Evolutionary conservation across 1,284 basidiomycete species (phyloP).

Genomic region (Heterobasidion irregulare): DNA sequence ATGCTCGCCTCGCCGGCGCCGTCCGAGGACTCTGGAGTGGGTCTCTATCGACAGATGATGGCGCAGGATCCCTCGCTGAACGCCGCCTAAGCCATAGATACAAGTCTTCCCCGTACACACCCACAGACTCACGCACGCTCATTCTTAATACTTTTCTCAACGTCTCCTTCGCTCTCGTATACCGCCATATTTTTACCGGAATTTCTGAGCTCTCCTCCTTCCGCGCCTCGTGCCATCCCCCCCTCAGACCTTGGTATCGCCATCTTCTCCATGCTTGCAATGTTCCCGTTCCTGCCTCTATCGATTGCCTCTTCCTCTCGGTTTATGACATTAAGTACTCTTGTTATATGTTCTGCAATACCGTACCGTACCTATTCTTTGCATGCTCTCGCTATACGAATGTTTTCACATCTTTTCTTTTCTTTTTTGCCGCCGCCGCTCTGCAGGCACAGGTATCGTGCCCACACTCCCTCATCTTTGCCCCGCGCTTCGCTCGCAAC

Average conservation of each 20-base stretch:
- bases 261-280: background rate
- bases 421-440: background rate
- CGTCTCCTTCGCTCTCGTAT: constrained; percentile 17
- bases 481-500: constrained; percentile 4
- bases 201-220: constrained; percentile 10
- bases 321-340: constrained; percentile 9
- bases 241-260: too few relatives aligned
- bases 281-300: constrained; percentile 7
- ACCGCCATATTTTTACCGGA: constrained; percentile 18
- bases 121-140: background rate
- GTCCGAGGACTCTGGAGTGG: constrained; percentile 79
- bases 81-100: constrained; percentile 21
- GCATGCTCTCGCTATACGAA: constrained; percentile 8
- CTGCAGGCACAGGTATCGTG: background rate
- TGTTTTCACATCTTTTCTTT: background rate
- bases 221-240: constrained; percentile 2
- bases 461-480: background rate
- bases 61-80: constrained; percentile 63
- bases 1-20: constrained; percentile 62
- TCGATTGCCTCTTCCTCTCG: constrained; percentile 10
- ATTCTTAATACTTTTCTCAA: constrained; percentile 22
- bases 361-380: constrained; percentile 10
- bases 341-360: constrained; percentile 11
- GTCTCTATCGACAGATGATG: constrained; percentile 70
- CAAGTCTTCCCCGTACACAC: constrained; percentile 13